These are phyloP conservation scores for Narthecium ossifragum DNA, from an alignment of 106 monocot species.

Conservation along the genomic window DNA sequence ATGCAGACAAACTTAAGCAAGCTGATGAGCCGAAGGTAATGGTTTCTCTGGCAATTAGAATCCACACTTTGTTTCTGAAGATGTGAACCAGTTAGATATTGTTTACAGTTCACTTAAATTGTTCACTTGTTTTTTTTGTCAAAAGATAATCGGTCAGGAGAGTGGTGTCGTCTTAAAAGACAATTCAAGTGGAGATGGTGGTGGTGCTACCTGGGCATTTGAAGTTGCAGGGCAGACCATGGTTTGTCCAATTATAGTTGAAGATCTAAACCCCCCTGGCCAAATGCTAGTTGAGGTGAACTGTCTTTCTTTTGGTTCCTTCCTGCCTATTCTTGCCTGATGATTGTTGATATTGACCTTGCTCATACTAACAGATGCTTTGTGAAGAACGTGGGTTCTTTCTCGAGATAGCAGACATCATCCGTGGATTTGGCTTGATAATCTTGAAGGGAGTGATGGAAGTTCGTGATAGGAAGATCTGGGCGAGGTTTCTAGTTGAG, in stretches of 20 bases:
- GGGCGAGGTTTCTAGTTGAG: conserved; percentile 92
- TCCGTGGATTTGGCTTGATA: conserved; percentile 83
- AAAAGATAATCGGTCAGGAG: conserved; percentile 78
- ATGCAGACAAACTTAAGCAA: conserved; percentile 85
- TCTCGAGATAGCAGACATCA: conserved; percentile 92
- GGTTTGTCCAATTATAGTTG: conserved; percentile 86
- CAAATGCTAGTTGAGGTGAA: conserved; percentile 97
- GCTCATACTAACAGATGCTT: conserved; percentile 50
- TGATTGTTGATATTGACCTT: background rate
- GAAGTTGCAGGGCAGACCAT: conserved; percentile 96
- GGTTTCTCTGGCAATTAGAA: background rate
- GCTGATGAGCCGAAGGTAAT: conserved; percentile 76
- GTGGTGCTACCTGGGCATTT: conserved; percentile 95
- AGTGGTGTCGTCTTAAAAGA: conserved; percentile 81
- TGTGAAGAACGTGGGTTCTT: conserved; percentile 92
- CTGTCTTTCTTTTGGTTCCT: background rate
- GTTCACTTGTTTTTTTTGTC: conserved; percentile 1
- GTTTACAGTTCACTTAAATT: too few species aligned
- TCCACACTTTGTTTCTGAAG: background rate
- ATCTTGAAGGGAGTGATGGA: conserved; percentile 96
- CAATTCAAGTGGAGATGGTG: conserved; percentile 28
- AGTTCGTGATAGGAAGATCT: conserved; percentile 58
- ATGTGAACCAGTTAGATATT: background rate
- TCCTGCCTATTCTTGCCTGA: background rate
- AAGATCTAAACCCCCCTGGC: conserved; percentile 80